Evolutionary conservation across 345 rosid species (phyloP), one percentile per base, ranked within the genome.

Genomic region (Pugionium dolabratum): DNA sequence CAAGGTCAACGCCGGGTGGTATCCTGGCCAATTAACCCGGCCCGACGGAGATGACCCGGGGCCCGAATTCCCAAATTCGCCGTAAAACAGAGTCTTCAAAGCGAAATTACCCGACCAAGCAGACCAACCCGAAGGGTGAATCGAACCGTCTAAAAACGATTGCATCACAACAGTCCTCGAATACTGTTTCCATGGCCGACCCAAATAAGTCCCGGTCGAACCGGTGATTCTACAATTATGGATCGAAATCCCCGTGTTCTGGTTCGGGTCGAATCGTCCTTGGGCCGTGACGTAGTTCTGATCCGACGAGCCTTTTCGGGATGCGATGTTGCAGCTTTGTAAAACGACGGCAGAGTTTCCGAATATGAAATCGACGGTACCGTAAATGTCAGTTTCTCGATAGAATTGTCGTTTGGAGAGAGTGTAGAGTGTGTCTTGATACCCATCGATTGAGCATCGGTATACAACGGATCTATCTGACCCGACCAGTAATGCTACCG

Each of bases 281-380:
- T 87, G 95, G 0, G 95, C 90, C 5, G 95, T 85, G 26, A 87
- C 73, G 29, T 79, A 80, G 67, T 83, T 67, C 51, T 82, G 83
- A 27, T 79, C 83, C 51, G 70, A 59, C 3, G 76, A 64, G 0
- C 86, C 83, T 11, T 69, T 70, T 10, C 85, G 77, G 0, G 83
- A 78, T 9, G 69, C 71, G 50, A 87, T 80, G 70, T 72, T 69
- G 72, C 95, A 87, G 3, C 75, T 76, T 28, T 87, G 90, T 36
- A 85, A 64, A 4, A 87, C 86, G 3, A 69, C 90, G 2, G 81
- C 87, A 1, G 90, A 82, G 36, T 87, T 80, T 1, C 86, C 95
- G 40, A 87, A 87, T 34, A 87, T 87, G 75, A 87, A 85, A 55
- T 87, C 90, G 4, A 87, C 78, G 8, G 86, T 80, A 4, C 86